These are phyloP conservation scores for Omphalotus guepiniiformis DNA, from an alignment of 768 basidiomycete genomes.

Conservation along the genomic window DNA sequence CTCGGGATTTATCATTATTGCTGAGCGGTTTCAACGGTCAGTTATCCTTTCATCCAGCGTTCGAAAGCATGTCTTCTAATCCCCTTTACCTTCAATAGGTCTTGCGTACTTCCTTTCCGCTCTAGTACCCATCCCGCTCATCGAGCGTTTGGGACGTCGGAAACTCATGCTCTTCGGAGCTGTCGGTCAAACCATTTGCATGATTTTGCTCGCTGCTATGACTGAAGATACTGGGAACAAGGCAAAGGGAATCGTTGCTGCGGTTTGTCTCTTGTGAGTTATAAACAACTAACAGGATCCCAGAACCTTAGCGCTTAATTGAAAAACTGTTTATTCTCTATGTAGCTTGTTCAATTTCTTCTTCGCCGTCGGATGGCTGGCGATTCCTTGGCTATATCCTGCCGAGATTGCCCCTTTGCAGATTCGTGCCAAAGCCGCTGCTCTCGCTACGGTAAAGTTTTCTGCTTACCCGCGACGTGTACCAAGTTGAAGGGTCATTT, in stretches of 20 bases:
- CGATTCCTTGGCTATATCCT: conserved; percentile 30
- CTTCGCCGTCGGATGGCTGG: conserved; percentile 35
- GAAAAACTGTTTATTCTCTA: too few relatives aligned
- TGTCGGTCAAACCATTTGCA: conserved; percentile 25
- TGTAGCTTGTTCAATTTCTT: conserved; percentile 32
- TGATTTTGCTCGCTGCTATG: conserved; percentile 24
- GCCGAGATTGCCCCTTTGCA: conserved; percentile 26
- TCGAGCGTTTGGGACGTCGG: conserved; percentile 46
- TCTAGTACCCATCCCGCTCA: conserved; percentile 42
- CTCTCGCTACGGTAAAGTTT: too few relatives aligned
- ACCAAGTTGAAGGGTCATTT: too few relatives aligned
- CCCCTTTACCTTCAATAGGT: not conserved
- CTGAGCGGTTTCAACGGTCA: conserved; percentile 28
- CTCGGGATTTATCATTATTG: conserved; percentile 18
- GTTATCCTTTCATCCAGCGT: conserved; percentile 24
- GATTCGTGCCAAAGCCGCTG: conserved; percentile 24
- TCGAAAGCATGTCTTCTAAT: conserved; percentile 21
- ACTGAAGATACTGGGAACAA: conserved; percentile 3
- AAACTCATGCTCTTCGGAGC: conserved; percentile 43
- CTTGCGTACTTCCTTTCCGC: conserved; percentile 39
- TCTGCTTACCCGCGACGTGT: too few relatives aligned
- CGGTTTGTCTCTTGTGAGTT: conserved; percentile 7
- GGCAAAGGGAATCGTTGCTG: conserved; percentile 14
- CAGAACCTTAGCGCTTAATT: too few relatives aligned
- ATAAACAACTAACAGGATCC: too few relatives aligned